These are phyloP conservation scores for Rauvolfia tetraphylla DNA, from an alignment of 257 asterid species.

Conservation along the genomic window DNA sequence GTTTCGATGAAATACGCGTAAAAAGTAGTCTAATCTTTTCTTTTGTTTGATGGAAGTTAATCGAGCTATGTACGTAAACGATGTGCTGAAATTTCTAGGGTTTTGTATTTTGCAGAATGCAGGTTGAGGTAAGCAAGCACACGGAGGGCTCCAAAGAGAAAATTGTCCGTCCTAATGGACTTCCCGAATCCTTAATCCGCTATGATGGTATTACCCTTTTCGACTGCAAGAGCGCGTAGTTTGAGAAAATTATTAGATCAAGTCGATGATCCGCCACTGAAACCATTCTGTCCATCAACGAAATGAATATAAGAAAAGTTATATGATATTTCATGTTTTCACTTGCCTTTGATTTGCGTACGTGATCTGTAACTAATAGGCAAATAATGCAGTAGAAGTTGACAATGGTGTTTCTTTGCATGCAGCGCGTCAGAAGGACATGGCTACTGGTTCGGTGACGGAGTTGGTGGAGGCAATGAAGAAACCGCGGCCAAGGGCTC, in stretches of 20 bases:
- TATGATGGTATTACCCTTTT: slow-evolving; percentile 59
- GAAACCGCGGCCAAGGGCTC: slow-evolving; percentile 72
- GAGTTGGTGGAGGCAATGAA: slow-evolving; percentile 79
- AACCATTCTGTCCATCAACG: too few species aligned
- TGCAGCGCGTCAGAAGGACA: slow-evolving; percentile 83
- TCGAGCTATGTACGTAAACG: too few species aligned
- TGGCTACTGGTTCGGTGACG: slow-evolving; percentile 59
- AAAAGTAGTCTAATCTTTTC: not conserved
- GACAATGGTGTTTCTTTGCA: not conserved
- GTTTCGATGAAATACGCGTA: not conserved
- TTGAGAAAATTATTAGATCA: too few species aligned
- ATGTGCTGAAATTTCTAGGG: not conserved
- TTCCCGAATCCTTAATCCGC: slow-evolving; percentile 91
- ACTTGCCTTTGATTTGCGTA: not conserved
- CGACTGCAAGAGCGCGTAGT: too few species aligned
- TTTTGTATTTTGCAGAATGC: slow-evolving; percentile 70
- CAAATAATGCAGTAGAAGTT: not conserved
- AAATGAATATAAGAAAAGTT: too few species aligned
- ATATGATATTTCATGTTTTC: not conserved
- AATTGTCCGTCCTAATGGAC: slow-evolving; percentile 81
- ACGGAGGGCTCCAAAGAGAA: slow-evolving; percentile 84
- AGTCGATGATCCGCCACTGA: too few species aligned
- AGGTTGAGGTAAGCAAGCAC: slow-evolving; percentile 97
- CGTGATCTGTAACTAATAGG: too few species aligned
- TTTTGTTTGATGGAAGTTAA: too few species aligned